Base-by-base conservation (phyloP, 371 early-diverging fungal genomes). In the Gilbertella persicaria region DNA sequence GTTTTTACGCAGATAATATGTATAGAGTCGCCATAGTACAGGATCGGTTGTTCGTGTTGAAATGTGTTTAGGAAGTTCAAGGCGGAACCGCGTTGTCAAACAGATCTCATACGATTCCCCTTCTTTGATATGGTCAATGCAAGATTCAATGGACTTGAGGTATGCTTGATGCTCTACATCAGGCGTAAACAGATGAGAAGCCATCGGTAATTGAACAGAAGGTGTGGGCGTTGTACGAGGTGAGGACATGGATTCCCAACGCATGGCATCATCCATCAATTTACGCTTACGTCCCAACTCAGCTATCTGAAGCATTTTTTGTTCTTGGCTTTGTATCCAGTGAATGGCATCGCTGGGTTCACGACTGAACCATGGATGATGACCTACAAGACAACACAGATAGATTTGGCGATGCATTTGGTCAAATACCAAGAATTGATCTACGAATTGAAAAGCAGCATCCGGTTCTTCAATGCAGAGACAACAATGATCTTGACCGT, bases 61-160 rank as follows among this genome's bases (percentile, higher is more conserved):
- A 2, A 71, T 41, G 3, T 58, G 47, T 35, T 60, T 59, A 14
- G 75, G 71, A 0, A 87, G 23, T 1, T 41, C 37, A 3, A 69
- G 42, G 17, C 80, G 70, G 65, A 94, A 85, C 28, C 90, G 91
- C 0, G 92, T 94, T 0, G 98, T 98, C 46, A 98, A 60, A 64
- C 96, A 96, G 2, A 96, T 65, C 62, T 98, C 97, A 64, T 98
- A 98, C 4, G 95, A 86, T 63, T 98, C 96, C 26, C 98, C 98
- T 55, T 85, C 82, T 2, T 71, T 53, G 56, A 98, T 98, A 38
- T 76, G 70, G 14, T 80, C 60, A 17, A 89, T 64, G 20, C 92
- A 84, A 25, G 62, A 51, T 35, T 65, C 67, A 28, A 97, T 88
- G 10, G 86, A 80, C 1, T 66, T 49, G 0, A 94, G 56, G 46